Evolutionary conservation across 345 rosid genomes (phyloP), one percentile per base, ranked within the genome.

Genomic region (Moricandia arvensis): DNA sequence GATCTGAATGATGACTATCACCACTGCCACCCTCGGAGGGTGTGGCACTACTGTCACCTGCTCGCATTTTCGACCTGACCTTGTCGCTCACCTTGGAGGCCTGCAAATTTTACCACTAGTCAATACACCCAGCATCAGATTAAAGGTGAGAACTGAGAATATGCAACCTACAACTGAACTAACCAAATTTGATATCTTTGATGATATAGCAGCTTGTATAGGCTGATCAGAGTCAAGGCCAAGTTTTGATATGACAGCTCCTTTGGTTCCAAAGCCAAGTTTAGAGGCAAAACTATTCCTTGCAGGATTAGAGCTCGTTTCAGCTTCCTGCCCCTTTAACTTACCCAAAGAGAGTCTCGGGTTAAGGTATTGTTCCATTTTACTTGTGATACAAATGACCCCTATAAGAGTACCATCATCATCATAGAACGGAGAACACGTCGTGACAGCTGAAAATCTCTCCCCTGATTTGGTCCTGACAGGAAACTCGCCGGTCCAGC

Each of bases 221-320:
- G 99, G 97, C 84, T 95, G 97, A 69, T 89, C 96, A 74, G 96
- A 74, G 80, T 90, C 97, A 73, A 90, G 89, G 49, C 97, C 97
- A 73, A 95, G 95, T 80, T 90, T 93, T n/a, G 86, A 68, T 26
- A 85, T 68, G 67, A 88, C 89, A 18, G 67, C 72, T 55, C 53
- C 72, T 77, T 51, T 77, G 24, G 24, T 68, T 57, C 55, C 24
- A 1, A 61, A 69, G 27, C 79, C 79, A 61, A 75, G 75, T 79
- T 90, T 91, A 66, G 86, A 74, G 26, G 90, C 74, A 74, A 89
- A 87, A 15, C 27, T 75, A 68, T 55, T 87, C 76, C 76, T 85
- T 29, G 83, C 69, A 72, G 88, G 76, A 64, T 49, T 75, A 80
- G 81, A 79, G 83, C 84, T 81, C 4, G 87, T 80, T 72, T 90